Percentiles rank a stretch among this genome's conserved stretches.
phyloP scores from a whole-genome alignment of 2,329 filamentous ascomycete species.

The Grosmannia huntii region DNA sequence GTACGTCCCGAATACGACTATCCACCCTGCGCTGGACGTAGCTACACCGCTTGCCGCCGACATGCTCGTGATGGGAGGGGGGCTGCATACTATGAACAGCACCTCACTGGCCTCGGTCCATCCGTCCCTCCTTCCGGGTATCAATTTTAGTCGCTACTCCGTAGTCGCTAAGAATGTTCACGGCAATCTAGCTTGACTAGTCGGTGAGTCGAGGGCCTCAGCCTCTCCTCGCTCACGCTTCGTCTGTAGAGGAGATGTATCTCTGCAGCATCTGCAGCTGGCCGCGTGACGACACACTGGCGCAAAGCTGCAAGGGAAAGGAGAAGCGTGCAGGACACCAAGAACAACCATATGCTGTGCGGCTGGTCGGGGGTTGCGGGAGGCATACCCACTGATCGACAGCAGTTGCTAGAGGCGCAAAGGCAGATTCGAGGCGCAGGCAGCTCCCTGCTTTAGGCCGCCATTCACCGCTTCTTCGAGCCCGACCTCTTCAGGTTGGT shows the following conservation, averaged over 20 bases:
- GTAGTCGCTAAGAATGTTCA: background rate
- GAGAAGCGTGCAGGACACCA: background rate
- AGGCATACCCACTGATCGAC: background rate
- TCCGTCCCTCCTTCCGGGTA: background rate
- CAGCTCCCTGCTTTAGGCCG: background rate
- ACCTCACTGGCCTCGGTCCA: background rate
- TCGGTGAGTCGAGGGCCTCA: background rate
- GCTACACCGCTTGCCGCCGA: background rate
- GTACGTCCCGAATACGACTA: background rate
- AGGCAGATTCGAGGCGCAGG: background rate
- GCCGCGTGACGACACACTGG: background rate
- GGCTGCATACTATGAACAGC: background rate
- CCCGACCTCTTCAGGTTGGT: background rate
- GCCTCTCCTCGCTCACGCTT: background rate
- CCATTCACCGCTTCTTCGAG: constrained; percentile 1
- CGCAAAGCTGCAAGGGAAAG: background rate
- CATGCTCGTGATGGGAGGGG: background rate
- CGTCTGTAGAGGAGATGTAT: too few species aligned
- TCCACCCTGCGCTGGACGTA: background rate
- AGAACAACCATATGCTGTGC: too few species aligned
- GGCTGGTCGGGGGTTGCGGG: too few species aligned
- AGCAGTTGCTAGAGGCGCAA: background rate
- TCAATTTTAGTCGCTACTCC: background rate
- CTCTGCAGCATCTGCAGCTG: background rate
- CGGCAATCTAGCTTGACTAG: background rate